Conservation (phyloP, 371 early-diverging fungal species). For the Rhizopus sp. region DNA sequence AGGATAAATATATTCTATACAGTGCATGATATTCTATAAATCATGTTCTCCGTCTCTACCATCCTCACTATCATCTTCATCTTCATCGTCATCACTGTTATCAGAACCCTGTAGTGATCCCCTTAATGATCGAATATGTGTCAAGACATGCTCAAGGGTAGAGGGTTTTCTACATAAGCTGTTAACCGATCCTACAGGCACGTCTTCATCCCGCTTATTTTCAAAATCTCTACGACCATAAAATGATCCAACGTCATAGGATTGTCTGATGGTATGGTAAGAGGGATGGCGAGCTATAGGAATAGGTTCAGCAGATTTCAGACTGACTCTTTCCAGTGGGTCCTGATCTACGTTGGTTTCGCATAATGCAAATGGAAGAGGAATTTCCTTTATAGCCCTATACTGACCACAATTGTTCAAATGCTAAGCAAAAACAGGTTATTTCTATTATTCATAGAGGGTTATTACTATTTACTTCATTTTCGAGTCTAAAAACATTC, state of each 20-base stretch:
- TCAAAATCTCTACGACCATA: slow-evolving; percentile 57
- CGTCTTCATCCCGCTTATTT: slow-evolving; percentile 38
- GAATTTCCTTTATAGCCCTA: slow-evolving; percentile 86
- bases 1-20: too few species aligned
- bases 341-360: slow-evolving; percentile 9
- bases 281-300: slow-evolving; percentile 1
- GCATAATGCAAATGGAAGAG: slow-evolving; percentile 64
- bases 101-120: not conserved
- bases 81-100: slow-evolving; percentile 11
- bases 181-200: not conserved
- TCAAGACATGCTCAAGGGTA: slow-evolving; percentile 16
- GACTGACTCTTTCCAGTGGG: slow-evolving; percentile 25
- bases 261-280: not conserved
- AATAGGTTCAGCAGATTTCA: slow-evolving; percentile 6
- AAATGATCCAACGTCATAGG: slow-evolving; percentile 31
- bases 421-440: slow-evolving; percentile 48
- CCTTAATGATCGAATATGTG: slow-evolving; percentile 18
- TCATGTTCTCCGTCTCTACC: too few species aligned
- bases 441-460: too few species aligned
- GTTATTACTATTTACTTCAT: slow-evolving; percentile 56
- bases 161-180: slow-evolving; percentile 15
- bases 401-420: slow-evolving; percentile 83
- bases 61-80: slow-evolving; percentile 14
- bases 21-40: too few species aligned
- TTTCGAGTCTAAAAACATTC: slow-evolving; percentile 89